Base-by-base conservation (phyloP, 441 rosid genomes). In the Aleurites moluccanus region DNA sequence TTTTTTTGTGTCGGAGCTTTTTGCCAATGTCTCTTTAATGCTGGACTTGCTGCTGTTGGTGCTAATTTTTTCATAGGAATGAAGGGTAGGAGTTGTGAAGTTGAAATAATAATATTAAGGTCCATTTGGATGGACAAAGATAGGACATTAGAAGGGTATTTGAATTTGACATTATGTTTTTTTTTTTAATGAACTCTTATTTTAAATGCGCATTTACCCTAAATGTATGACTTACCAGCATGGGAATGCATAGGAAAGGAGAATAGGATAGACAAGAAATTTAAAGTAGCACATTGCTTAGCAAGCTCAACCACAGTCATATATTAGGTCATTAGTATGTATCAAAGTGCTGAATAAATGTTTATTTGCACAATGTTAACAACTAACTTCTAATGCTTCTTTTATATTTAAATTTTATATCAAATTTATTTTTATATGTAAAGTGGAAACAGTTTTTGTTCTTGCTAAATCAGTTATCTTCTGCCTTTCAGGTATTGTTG, bases 401-500 rank as follows among this genome's bases (percentile, higher is more conserved):
- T 33, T 15, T 15, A 18, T 42, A n/a, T n/a, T n/a, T n/a, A n/a
- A n/a, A n/a, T n/a, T n/a, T n/a, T n/a, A n/a, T n/a, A 66, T 38
- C 74, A 23, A 56, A 27, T 45, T 47, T 20, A 14, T 68, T 14
- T n/a, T 49, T 33, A n/a, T n/a, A 0, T 70, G 38, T 15, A 10
- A 23, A 33, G 10, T 61, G 35, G 33, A 53, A 28, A 44, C 30
- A 10, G 35, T 20, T 9, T 23, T 21, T 21, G 52, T 55, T 16
- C 59, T 71, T 56, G 49, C 53, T 49, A 2, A 70, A 49, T 69
- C 55, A 9, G 23, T 62, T 49, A 1, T 74, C 53, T 30, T 8
- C 2, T 61, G 40, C 42, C 65, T 65, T 67, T 69, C 75, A 96
- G 98, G 98, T 60, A 69, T 96, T 80, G 80, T 87, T 79, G 98